Conservation (phyloP, 345 rosid genomes). For the Erucastrum elatum region DNA sequence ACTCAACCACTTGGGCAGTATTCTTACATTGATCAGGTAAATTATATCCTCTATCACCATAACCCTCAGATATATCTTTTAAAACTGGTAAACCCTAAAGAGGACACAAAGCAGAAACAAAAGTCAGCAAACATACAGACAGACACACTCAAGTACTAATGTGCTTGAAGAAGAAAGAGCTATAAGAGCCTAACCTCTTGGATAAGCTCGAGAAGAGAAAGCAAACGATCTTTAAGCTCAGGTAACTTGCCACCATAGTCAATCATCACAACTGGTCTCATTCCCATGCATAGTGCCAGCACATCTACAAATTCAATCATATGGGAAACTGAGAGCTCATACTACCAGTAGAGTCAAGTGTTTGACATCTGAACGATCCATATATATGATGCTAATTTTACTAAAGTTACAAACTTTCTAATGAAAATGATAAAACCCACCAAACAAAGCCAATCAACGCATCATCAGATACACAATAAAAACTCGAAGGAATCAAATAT, state of each 20-base stretch:
- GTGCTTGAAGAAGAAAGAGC: not conserved
- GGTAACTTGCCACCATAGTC: conserved; percentile 98
- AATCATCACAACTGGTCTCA: conserved; percentile 93
- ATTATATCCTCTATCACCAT: conserved; percentile 92
- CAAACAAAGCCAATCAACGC: not conserved
- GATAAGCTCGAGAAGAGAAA: conserved; percentile 58
- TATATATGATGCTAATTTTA: not conserved
- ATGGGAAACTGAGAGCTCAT: not conserved
- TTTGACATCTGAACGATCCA: conserved; percentile 5
- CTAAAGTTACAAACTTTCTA: not conserved
- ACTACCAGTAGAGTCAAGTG: not conserved
- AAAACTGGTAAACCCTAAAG: conserved; percentile 55
- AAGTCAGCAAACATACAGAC: not conserved
- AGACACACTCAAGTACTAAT: not conserved
- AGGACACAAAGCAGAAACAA: conserved; percentile 5
- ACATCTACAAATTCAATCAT: conserved; percentile 51
- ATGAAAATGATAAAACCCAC: not conserved
- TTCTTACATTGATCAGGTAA: conserved; percentile 65
- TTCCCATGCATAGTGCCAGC: conserved; percentile 65
- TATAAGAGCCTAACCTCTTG: conserved; percentile 52
- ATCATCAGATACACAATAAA: not conserved
- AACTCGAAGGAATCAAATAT: not conserved
- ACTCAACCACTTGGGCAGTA: conserved; percentile 54
- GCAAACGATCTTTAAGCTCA: conserved; percentile 66
- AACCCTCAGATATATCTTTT: conserved; percentile 61